These are phyloP conservation scores for Lonicera japonica DNA, from an alignment of 129 eudicot genomes.

Conservation along the genomic window DNA sequence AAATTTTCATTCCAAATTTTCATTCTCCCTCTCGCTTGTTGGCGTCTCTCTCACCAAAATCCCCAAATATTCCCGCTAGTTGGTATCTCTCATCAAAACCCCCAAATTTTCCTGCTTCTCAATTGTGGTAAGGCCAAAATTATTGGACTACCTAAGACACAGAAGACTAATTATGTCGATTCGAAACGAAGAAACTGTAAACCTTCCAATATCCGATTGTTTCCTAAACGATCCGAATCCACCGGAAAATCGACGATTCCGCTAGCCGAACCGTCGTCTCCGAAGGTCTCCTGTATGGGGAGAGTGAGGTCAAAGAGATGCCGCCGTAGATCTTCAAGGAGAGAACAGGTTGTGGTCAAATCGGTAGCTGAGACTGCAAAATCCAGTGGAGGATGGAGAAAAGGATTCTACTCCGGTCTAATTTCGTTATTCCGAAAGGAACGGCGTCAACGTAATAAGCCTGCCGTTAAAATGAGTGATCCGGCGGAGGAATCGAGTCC, in stretches of 20 bases:
- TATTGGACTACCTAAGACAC: conserved; percentile 68
- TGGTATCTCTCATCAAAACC: no score
- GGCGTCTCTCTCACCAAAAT: no score
- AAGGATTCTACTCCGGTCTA: conserved; percentile 42
- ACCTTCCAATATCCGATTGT: conserved; percentile 41
- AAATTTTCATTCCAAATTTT: no score
- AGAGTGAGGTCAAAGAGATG: conserved; percentile 66
- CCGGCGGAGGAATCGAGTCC: conserved; percentile 31
- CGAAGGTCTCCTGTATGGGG: conserved; percentile 90
- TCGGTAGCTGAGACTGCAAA: conserved; percentile 8
- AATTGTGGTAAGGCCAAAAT: conserved; percentile 57
- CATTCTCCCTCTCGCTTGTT: no score
- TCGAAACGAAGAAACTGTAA: conserved; percentile 36
- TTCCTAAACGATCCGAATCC: conserved; percentile 55
- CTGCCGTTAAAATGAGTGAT: conserved; percentile 5
- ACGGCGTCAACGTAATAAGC: conserved; percentile 15
- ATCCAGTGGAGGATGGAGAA: conserved; percentile 20
- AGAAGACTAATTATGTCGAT: conserved; percentile 39
- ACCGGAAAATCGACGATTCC: conserved; percentile 26
- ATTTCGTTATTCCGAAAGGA: conserved; percentile 40
- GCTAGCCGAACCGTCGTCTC: conserved; percentile 67
- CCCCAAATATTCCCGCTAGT: no score
- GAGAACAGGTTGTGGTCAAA: conserved; percentile 7
- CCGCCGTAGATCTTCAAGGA: conserved; percentile 21
- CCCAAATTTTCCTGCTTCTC: no score